Conservation (phyloP, 2,329 filamentous ascomycete genomes). For the Ophiocordyceps polyrhachis-furcata region DNA sequence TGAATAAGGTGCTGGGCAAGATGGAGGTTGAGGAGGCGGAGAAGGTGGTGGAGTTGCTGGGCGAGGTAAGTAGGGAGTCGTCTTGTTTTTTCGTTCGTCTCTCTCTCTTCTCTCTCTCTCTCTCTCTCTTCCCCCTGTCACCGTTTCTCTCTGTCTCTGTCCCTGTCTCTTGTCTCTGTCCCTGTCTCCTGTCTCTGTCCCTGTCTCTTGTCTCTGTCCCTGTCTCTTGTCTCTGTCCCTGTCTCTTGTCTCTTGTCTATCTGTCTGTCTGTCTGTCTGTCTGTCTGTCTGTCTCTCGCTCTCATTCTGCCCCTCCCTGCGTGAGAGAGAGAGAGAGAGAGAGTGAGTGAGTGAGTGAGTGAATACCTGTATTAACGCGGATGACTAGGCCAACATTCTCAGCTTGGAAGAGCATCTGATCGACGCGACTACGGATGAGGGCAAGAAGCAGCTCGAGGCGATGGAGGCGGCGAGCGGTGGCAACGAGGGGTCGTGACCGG, state of each 20-base stretch:
- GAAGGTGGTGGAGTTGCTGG: constrained; percentile 61
- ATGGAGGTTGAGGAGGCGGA: constrained; percentile 83
- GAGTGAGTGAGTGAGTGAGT: too few relatives aligned
- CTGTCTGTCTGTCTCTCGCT: background rate
- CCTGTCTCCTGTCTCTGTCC: background rate
- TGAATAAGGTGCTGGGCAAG: constrained; percentile 46
- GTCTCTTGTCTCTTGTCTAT: background rate
- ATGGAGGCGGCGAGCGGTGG: constrained; percentile 35
- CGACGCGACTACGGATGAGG: constrained; percentile 81
- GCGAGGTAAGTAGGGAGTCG: constrained; percentile 32
- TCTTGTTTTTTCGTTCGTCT: too few relatives aligned
- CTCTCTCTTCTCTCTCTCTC: background rate
- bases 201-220: background rate
- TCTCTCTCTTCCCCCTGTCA: background rate
- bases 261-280: too few relatives aligned
- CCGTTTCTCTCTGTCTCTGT: background rate
- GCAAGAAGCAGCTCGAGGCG: constrained; percentile 57
- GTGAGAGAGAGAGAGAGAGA: background rate
- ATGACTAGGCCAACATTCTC: constrained; percentile 53
- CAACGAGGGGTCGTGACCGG: constrained; percentile 6
- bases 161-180: background rate
- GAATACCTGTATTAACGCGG: background rate
- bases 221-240: background rate
- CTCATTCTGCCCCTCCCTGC: background rate
- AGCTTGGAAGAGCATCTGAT: constrained; percentile 88